Conservation (phyloP, 495 filamentous ascomycete species). For the Penicillium bovifimosum region DNA sequence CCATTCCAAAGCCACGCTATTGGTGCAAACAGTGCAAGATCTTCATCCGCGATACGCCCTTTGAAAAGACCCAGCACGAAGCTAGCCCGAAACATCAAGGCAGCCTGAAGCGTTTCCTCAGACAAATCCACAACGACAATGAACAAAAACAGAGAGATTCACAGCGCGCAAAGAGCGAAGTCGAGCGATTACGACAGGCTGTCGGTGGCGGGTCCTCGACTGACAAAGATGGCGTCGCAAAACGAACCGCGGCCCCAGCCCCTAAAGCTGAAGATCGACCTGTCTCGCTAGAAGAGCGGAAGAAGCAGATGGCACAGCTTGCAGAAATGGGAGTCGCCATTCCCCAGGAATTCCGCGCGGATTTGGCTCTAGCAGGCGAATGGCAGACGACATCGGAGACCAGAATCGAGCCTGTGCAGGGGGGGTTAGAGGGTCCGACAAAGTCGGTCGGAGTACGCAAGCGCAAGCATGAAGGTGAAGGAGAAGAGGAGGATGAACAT, state of each 20-base stretch:
- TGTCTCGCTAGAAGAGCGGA: constrained; percentile 62
- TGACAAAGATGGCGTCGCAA: constrained; percentile 17
- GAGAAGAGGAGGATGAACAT: constrained; percentile 51
- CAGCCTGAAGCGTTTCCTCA: constrained; percentile 81
- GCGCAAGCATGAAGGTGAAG: constrained; percentile 56
- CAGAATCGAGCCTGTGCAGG: constrained; percentile 39
- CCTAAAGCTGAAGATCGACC: constrained; percentile 24
- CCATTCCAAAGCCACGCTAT: constrained; percentile 59
- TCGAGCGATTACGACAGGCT: constrained; percentile 78
- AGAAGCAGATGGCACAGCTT: constrained; percentile 79
- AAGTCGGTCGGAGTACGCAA: constrained; percentile 56
- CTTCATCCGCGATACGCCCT: constrained; percentile 86
- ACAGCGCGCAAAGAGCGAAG: constrained; percentile 75
- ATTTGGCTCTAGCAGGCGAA: constrained; percentile 85
- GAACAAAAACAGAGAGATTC: constrained; percentile 73
- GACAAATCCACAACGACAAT: constrained; percentile 76
- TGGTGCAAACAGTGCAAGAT: constrained; percentile 97
- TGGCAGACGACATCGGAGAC: constrained; percentile 70
- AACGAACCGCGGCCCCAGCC: constrained; percentile 19
- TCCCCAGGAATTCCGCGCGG: constrained; percentile 68
- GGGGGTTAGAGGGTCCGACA: constrained; percentile 37
- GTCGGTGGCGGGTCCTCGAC: constrained; percentile 43
- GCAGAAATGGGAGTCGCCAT: constrained; percentile 82
- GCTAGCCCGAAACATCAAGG: constrained; percentile 82
- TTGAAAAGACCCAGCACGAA: constrained; percentile 88